A percentile compares a stretch with the other conserved stretches of the same genome.
phyloP scores from a whole-genome alignment of 805 yeast genomes.

The Sugiyamaella marilandica region DNA sequence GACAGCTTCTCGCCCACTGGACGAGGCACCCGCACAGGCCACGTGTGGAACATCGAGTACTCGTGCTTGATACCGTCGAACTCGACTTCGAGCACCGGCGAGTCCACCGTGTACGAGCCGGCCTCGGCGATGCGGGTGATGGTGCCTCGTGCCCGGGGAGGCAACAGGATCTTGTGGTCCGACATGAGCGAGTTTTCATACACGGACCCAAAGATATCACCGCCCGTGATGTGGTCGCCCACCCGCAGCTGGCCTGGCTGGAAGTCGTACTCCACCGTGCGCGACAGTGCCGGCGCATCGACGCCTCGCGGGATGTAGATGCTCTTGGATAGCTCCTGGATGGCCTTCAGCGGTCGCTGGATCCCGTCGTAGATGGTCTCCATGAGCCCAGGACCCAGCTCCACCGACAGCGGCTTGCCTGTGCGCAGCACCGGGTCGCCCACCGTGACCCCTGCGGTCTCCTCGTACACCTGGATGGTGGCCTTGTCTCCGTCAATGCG shows the following conservation, averaged over 20 bases:
- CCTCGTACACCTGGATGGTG: slow-evolving; percentile 98
- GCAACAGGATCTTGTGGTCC: slow-evolving; percentile 90
- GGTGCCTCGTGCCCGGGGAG: slow-evolving; percentile 99
- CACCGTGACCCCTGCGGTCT: slow-evolving; percentile 98
- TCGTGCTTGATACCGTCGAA: slow-evolving; percentile 78
- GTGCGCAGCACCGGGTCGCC: slow-evolving; percentile 99
- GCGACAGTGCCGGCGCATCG: slow-evolving; percentile 89
- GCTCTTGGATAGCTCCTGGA: slow-evolving; percentile 79
- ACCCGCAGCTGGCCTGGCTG: slow-evolving; percentile 71
- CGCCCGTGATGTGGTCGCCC: slow-evolving; percentile 98
- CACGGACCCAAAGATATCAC: slow-evolving; percentile 92
- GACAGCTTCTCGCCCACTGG: slow-evolving; percentile 92
- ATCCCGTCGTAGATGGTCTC: slow-evolving; percentile 99
- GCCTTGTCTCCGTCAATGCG: slow-evolving; percentile 96
- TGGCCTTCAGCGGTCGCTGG: slow-evolving; percentile 96
- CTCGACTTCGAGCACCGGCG: slow-evolving; percentile 86
- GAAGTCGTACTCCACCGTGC: slow-evolving; percentile 79
- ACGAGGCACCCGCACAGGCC: slow-evolving; percentile 99
- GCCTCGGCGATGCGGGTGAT: slow-evolving; percentile 81
- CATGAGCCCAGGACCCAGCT: slow-evolving; percentile 98
- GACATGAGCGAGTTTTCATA: slow-evolving; percentile 89
- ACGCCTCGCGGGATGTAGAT: slow-evolving; percentile 99
- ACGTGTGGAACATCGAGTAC: slow-evolving; percentile 94
- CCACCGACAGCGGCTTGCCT: slow-evolving; percentile 98
- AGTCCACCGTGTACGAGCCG: slow-evolving; percentile 90